A percentile compares a stretch with the other conserved stretches of the same genome.
These are phyloP conservation scores for Microthlaspi erraticum DNA, from an alignment of 345 rosid genomes.

Conservation along the genomic window DNA sequence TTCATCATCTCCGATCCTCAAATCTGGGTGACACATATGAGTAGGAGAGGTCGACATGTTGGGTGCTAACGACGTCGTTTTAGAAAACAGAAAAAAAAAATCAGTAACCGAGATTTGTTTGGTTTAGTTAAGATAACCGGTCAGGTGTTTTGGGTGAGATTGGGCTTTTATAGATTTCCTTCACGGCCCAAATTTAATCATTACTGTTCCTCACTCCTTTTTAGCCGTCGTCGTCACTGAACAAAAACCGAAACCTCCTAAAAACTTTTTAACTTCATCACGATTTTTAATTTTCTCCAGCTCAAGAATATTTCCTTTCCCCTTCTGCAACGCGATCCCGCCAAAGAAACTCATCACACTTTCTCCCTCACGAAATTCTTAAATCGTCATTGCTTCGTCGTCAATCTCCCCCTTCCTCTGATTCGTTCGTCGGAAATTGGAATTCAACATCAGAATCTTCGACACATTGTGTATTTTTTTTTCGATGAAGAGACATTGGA, in stretches of 20 bases:
- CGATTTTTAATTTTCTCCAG: constrained; percentile 16
- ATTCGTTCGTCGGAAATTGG: constrained; percentile 3
- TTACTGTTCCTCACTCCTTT: neutral
- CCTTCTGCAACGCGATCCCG: constrained; percentile 44
- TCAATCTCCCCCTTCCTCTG: constrained; percentile 2
- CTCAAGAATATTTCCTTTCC: constrained; percentile 31
- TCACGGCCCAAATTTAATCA: constrained; percentile 15
- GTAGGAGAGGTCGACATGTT: constrained; percentile 34
- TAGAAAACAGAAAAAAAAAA: neutral
- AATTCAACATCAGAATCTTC: constrained; percentile 3
- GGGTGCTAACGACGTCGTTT: constrained; percentile 31
- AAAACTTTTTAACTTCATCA: neutral
- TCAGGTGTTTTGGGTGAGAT: neutral
- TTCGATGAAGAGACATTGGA: constrained; percentile 28
- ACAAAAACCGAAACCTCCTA: constrained; percentile 25
- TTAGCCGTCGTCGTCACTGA: constrained; percentile 17
- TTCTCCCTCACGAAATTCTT: constrained; percentile 16
- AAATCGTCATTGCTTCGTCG: constrained; percentile 20
- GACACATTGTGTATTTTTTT: neutral
- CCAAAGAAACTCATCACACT: constrained; percentile 29
- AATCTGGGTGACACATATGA: constrained; percentile 38
- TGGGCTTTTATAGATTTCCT: constrained; percentile 1
- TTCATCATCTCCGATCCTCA: constrained; percentile 39
- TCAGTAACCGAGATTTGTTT: neutral
- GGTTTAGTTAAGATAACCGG: constrained; percentile 26